These are phyloP conservation scores for Paramecium sonneborni DNA, from an alignment of 73 alveolate species.

Conservation along the genomic window DNA sequence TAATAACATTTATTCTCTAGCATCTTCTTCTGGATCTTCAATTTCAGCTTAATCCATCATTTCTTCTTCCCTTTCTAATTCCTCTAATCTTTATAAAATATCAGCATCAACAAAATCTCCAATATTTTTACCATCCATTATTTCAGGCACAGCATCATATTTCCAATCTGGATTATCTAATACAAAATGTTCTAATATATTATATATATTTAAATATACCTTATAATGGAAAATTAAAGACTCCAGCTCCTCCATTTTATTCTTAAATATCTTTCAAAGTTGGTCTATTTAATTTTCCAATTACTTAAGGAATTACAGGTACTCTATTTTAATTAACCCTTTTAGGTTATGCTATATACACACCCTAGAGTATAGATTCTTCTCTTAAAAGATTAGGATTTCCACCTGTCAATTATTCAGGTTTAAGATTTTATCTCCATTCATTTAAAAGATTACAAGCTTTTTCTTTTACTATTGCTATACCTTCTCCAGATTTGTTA, in stretches of 20 bases:
- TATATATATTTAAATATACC: neutral
- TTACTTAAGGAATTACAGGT: slow-evolving; percentile 81
- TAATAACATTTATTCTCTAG: slow-evolving; percentile 52
- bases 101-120: slow-evolving; percentile 99
- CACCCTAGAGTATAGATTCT: slow-evolving; percentile 81
- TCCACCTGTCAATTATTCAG: slow-evolving; percentile 74
- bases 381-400: slow-evolving; percentile 76
- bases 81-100: slow-evolving; percentile 90
- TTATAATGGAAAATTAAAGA: slow-evolving; percentile 83
- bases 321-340: slow-evolving; percentile 71
- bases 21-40: slow-evolving; percentile 76
- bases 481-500: slow-evolving; percentile 91
- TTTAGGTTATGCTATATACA: slow-evolving; percentile 94
- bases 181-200: slow-evolving; percentile 65
- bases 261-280: slow-evolving; percentile 89
- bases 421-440: slow-evolving; percentile 85
- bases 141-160: slow-evolving; percentile 99
- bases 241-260: slow-evolving; percentile 98
- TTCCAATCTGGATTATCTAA: slow-evolving; percentile 97
- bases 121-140: slow-evolving; percentile 99
- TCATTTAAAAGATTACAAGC: slow-evolving; percentile 95
- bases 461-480: slow-evolving; percentile 80
- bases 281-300: slow-evolving; percentile 76
- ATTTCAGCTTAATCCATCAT: slow-evolving; percentile 75
- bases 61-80: slow-evolving; percentile 97